Base-by-base conservation (phyloP, 495 filamentous ascomycete species). In the Talaromyces trachyspermus region DNA sequence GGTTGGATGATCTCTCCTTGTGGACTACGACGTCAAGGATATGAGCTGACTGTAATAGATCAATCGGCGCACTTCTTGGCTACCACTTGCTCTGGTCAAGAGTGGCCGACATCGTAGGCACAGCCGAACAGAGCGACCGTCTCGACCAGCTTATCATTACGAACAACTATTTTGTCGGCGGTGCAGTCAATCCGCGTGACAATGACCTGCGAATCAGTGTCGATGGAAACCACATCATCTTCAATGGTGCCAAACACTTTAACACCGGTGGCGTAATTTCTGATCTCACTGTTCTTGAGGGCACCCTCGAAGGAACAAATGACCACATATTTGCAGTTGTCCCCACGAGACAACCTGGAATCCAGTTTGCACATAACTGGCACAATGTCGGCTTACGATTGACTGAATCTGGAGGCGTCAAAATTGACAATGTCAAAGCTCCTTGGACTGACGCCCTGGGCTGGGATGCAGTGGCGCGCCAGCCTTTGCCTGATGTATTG, bases 71-170 rank as follows among this genome's bases (percentile, higher is more conserved):
- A 75, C 64, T 80, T 8, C 62, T 81, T 1, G 77, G 77, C 17
- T 81, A 81, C 50, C 78, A 83, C 51, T 65, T 82, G 5, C 68
- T 81, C 30, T 82, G 78, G 79, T 75, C 73, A 0, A 75, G 67
- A 17, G 80, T 76, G 0, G 72, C 74, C 4, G 68, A 66, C 48
- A 62, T 81, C 3, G 74, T 81, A 9, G 79, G 79, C 1, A 77
- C 67, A 0, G 58, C 68, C 1, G 71, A 78, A 40, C 79, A 81
- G 55, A 62, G 61, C 19, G 74, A 78, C n/a, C 69, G 71, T 11
- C 62, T 62, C 23, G 66, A 77, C 38, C 54, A 74, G 40, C 46
- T 71, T 39, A 79, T 81, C 49, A 70, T 78, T 49, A 49, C 62
- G 30, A 76, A 76, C 53, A 81, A 81, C 57, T 79, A 78, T 60